Conservation (phyloP, 2,329 filamentous ascomycete genomes). For the Microsporum canis region DNA sequence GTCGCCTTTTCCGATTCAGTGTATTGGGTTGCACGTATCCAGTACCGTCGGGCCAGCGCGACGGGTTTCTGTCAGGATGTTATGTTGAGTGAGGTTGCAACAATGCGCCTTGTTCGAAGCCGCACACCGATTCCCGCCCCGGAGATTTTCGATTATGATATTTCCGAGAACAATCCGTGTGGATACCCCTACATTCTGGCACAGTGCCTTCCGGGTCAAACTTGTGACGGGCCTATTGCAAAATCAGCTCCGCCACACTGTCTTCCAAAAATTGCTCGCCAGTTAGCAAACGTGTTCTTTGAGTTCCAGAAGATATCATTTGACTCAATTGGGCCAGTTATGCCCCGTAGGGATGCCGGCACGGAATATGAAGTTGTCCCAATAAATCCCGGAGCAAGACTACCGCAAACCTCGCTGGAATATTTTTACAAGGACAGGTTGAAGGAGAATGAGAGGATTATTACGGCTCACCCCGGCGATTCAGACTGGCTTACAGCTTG, state of each 20-base stretch:
- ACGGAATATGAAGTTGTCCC: neutral
- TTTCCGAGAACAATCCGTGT: conserved; percentile 5
- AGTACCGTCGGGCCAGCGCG: neutral
- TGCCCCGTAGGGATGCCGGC: neutral
- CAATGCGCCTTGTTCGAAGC: conserved; percentile 2
- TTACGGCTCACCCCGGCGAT: conserved; percentile 1
- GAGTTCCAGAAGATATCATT: conserved; percentile 7
- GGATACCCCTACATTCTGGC: conserved; percentile 8
- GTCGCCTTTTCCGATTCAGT: conserved; percentile 7
- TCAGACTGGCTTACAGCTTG: conserved; percentile 9
- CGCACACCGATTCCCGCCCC: conserved; percentile 5
- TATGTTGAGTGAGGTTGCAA: conserved; percentile 6
- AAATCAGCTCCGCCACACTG: neutral
- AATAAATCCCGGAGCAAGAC: neutral
- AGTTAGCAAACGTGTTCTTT: conserved; percentile 8
- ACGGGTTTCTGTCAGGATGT: neutral
- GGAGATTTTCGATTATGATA: conserved; percentile 4
- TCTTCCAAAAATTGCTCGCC: conserved; percentile 5
- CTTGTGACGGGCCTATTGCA: neutral
- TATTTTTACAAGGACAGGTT: conserved; percentile 5
- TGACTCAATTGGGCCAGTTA: conserved; percentile 5
- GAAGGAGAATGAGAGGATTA: conserved; percentile 1
- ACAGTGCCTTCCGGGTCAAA: conserved; percentile 4
- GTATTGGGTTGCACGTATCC: conserved; percentile 10
- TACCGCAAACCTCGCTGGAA: conserved; percentile 1